Evolutionary conservation across 371 early-diverging fungal genomes (phyloP).

Genomic region (Blakeslea trispora): DNA sequence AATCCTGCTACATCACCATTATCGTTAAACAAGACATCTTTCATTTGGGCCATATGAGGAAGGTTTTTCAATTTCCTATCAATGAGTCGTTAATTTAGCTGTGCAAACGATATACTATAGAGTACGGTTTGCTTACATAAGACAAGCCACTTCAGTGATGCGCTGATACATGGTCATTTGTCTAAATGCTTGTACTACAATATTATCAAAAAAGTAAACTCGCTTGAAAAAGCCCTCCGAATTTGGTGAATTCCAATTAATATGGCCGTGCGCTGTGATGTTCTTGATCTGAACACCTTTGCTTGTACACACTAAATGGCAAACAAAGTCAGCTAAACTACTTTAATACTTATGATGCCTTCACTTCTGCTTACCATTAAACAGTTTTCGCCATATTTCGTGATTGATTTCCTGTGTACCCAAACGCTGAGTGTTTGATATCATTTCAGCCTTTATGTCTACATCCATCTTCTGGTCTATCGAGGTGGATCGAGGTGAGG

Average conservation of each 20-base stretch:
- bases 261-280: slow-evolving; percentile 33
- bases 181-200: slow-evolving; percentile 52
- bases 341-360: too few species aligned
- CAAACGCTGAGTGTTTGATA: slow-evolving; percentile 9
- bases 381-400: slow-evolving; percentile 40
- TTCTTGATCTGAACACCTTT: slow-evolving; percentile 41
- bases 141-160: slow-evolving; percentile 54
- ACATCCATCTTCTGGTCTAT: slow-evolving; percentile 9
- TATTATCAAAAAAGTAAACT: slow-evolving; percentile 48
- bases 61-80: slow-evolving; percentile 48
- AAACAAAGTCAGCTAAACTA: too few species aligned
- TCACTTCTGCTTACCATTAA: slow-evolving; percentile 44
- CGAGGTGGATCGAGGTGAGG: slow-evolving; percentile 4
- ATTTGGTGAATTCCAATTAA: slow-evolving; percentile 46
- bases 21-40: slow-evolving; percentile 47
- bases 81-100: too few species aligned
- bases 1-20: slow-evolving; percentile 51
- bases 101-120: too few species aligned
- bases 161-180: slow-evolving; percentile 58
- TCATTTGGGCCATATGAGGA: slow-evolving; percentile 51
- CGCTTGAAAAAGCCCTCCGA: slow-evolving; percentile 57
- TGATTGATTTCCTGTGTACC: slow-evolving; percentile 30
- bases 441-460: slow-evolving; percentile 15
- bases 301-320: slow-evolving; percentile 32
- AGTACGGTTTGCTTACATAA: slow-evolving; percentile 49